These are phyloP conservation scores for Talaromyces sp. DNA, from an alignment of 2,329 filamentous ascomycete genomes.

Conservation along the genomic window DNA sequence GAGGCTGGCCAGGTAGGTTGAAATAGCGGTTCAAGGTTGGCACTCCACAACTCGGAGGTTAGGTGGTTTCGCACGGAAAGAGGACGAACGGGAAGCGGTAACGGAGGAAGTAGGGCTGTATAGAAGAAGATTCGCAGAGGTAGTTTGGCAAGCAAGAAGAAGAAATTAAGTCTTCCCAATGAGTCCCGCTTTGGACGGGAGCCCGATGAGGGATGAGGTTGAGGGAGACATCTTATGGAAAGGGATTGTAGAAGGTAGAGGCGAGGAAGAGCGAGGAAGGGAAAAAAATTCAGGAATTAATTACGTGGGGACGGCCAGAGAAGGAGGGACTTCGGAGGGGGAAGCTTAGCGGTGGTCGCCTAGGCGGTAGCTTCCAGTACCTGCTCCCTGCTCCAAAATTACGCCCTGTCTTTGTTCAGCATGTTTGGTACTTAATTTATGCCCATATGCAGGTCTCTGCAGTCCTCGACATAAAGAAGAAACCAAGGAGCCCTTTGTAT, in stretches of 20 bases:
- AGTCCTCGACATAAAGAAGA: too few species aligned
- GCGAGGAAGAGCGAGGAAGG: conserved; percentile 6
- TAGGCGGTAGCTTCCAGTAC: neutral
- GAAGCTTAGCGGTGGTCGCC: neutral
- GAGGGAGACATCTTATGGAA: conserved; percentile 31
- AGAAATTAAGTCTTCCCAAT: conserved; percentile 37
- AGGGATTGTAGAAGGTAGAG: conserved; percentile 21
- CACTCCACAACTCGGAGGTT: conserved; percentile 9
- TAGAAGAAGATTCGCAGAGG: conserved; percentile 12
- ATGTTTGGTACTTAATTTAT: too few species aligned
- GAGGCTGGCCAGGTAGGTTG: neutral
- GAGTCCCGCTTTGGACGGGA: conserved; percentile 43
- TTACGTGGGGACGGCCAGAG: conserved; percentile 15
- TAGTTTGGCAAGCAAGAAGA: conserved; percentile 13
- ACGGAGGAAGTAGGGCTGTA: conserved; percentile 16
- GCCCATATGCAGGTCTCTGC: too few species aligned
- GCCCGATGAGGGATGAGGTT: conserved; percentile 29
- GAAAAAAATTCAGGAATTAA: conserved; percentile 15
- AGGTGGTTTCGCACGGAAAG: conserved; percentile 3
- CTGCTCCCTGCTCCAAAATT: neutral
- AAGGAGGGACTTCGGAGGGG: neutral
- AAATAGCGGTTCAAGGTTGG: conserved; percentile 1
- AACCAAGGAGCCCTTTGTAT: too few species aligned
- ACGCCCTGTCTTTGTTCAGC: too few species aligned
- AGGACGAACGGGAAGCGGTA: conserved; percentile 11